A percentile compares a stretch with the other conserved stretches of the same genome.
These are phyloP conservation scores for Aspergillus fumigatus DNA, from an alignment of 2,329 filamentous ascomycete species.

Conservation along the genomic window DNA sequence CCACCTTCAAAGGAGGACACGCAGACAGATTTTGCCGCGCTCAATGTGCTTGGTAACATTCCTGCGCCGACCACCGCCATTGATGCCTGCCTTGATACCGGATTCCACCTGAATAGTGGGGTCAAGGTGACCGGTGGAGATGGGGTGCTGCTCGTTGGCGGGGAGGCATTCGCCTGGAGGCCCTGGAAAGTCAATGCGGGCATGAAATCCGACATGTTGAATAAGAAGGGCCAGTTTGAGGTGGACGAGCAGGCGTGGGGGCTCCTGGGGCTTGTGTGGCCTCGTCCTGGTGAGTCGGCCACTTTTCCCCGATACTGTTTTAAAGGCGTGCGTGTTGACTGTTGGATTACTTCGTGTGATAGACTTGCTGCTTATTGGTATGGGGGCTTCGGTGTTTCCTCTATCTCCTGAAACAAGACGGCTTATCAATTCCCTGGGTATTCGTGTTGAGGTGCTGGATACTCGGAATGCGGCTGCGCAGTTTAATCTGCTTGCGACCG, in stretches of 20 bases:
- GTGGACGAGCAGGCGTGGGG: constrained; percentile 67
- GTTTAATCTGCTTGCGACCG: constrained; percentile 92
- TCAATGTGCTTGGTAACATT: constrained; percentile 74
- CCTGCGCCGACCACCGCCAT: constrained; percentile 76
- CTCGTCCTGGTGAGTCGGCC: constrained; percentile 68
- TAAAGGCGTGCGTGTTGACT: constrained; percentile 4
- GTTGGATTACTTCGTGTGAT: constrained; percentile 1
- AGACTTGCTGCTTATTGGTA: constrained; percentile 67
- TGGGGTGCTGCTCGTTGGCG: constrained; percentile 74
- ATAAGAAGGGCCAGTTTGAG: constrained; percentile 78
- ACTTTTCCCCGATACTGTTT: constrained; percentile 3
- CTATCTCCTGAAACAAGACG: constrained; percentile 69
- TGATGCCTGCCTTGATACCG: constrained; percentile 74
- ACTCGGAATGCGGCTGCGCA: constrained; percentile 91
- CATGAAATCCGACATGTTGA: constrained; percentile 53
- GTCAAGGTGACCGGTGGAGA: constrained; percentile 63
- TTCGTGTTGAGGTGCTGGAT: constrained; percentile 83
- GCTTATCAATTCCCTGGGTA: constrained; percentile 70
- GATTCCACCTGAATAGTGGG: constrained; percentile 83
- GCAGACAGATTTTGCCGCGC: constrained; percentile 65
- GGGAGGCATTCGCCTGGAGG: constrained; percentile 83
- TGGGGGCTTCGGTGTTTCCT: constrained; percentile 70
- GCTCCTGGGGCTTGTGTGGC: constrained; percentile 73
- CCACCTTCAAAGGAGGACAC: constrained; percentile 58
- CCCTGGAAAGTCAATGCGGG: constrained; percentile 61